Conservation (phyloP, 2,329 filamentous ascomycete species). For the Exserohilum turcica region DNA sequence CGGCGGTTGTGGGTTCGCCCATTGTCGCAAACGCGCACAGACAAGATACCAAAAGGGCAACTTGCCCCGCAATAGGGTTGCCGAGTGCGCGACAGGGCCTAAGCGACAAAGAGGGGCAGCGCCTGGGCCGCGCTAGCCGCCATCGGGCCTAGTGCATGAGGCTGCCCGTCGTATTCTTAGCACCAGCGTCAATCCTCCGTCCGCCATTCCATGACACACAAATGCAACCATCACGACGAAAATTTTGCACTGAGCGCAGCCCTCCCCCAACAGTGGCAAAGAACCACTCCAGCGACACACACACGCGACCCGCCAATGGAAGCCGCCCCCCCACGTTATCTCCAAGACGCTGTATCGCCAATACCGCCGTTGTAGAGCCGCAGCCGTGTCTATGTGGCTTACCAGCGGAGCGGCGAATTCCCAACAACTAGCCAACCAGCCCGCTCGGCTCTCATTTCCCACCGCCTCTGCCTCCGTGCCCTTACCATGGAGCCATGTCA, state of each 20-base stretch:
- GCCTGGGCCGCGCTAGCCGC: background rate
- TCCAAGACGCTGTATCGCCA: slow-evolving; percentile 3
- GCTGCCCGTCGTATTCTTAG: slow-evolving; percentile 5
- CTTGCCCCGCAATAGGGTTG: slow-evolving; percentile 5
- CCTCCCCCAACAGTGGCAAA: too few relatives aligned
- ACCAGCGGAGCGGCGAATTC: slow-evolving; percentile 16
- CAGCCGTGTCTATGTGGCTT: slow-evolving; percentile 12
- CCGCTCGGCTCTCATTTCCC: slow-evolving; percentile 1
- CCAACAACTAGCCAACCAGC: slow-evolving; percentile 15
- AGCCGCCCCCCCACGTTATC: background rate
- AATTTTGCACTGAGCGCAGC: too few relatives aligned
- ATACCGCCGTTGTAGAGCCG: slow-evolving; percentile 17
- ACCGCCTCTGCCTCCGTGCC: slow-evolving; percentile 5
- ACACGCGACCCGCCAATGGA: background rate
- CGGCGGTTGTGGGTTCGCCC: background rate
- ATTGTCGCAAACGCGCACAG: slow-evolving; percentile 1
- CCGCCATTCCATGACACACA: background rate
- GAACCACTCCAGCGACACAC: too few relatives aligned
- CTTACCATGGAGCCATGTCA: background rate
- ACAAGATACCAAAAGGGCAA: background rate
- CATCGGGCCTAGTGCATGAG: background rate
- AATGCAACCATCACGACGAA: background rate
- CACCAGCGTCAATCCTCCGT: slow-evolving; percentile 1
- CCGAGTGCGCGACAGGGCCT: background rate
- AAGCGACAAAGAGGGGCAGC: slow-evolving; percentile 20